Conservation (phyloP, 2,329 filamentous ascomycete genomes). For the Monosporascus cannonballus region DNA sequence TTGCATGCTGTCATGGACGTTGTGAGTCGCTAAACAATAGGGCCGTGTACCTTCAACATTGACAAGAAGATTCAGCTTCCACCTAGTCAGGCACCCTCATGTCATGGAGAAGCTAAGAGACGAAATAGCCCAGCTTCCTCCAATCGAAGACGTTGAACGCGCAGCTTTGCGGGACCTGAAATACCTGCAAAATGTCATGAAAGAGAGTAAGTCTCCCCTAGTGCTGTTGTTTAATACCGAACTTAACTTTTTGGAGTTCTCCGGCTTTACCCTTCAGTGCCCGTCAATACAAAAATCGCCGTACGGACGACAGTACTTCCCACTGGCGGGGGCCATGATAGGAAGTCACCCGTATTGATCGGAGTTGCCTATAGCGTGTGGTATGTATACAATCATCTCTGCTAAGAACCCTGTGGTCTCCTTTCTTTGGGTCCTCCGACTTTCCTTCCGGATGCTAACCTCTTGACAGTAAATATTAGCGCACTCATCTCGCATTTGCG, state of each 20-base stretch:
- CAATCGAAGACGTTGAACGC: conserved; percentile 8
- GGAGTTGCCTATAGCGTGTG: conserved; percentile 38
- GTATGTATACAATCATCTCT: too few species aligned
- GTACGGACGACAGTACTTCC: conserved; percentile 16
- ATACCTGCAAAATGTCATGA: conserved; percentile 17
- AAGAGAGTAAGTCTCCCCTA: conserved; percentile 14
- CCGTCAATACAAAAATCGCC: conserved; percentile 17
- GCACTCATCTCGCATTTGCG: too few species aligned
- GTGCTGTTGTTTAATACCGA: not conserved
- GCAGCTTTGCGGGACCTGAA: conserved; percentile 11
- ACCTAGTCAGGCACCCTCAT: conserved; percentile 15
- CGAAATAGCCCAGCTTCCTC: conserved; percentile 12
- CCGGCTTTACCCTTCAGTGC: conserved; percentile 20
- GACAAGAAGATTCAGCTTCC: conserved; percentile 9
- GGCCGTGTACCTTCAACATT: not conserved
- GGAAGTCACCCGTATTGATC: conserved; percentile 18
- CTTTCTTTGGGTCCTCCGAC: too few species aligned
- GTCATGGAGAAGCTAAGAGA: conserved; percentile 15
- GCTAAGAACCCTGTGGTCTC: too few species aligned
- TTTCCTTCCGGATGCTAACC: too few species aligned
- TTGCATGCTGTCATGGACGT: conserved; percentile 18
- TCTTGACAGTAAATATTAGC: too few species aligned
- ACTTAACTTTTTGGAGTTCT: conserved; percentile 8
- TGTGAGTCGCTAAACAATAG: conserved; percentile 8
- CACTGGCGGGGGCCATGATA: conserved; percentile 17